Base-by-base conservation (phyloP, 2,329 filamentous ascomycete genomes). In the Gaeumannomyces tritici region DNA sequence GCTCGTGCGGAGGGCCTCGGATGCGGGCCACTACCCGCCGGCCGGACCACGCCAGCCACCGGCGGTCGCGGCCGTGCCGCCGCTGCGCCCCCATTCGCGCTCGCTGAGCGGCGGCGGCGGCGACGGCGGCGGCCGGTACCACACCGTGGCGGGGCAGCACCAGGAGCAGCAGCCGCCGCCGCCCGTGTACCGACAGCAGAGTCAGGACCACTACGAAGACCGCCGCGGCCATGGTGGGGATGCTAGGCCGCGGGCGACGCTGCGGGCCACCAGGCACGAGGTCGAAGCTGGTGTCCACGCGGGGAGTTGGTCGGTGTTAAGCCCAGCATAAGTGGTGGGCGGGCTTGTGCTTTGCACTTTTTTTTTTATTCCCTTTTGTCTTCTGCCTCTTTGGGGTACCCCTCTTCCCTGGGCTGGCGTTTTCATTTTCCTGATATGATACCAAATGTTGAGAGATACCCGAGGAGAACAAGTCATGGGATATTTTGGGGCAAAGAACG, bases 231-330 rank as follows among this genome's bases (percentile, higher is more conserved):
- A 26, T 26, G 4, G 21, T 18, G 42, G 33, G 31, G 24, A 60
- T 4, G n/a, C 6, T 18, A 29, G 24, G 58, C 58, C 9, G 31
- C 60, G 55, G 18, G 55, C 60, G 24, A 61, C 60, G 8, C 60
- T 61, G 18, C 24, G 60, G 31, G 31, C 60, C 21, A 57, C 29
- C 31, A 24, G 31, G 12, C 21, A 11, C 11, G 60, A 61, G 55
- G 54, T 57, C 33, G 33, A 61, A 18, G 33, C 42, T 12, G 60
- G 55, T 15, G 55, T 61, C 6, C 51, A 61, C 26, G 60, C 55
- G 24, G 60, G 55, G 33, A 61, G 60, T 18, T 61, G 60, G 60
- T 57, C 55, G 24, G 31, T 24, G 24, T 55, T 61, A 55, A 42
- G 51, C 21, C n/a, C 27, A 33, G 60, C 33, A 8, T 27, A 24